Evolutionary conservation across 176 grass and related monocot species (phyloP).

Genomic region (Bothriochloa decipiens): DNA sequence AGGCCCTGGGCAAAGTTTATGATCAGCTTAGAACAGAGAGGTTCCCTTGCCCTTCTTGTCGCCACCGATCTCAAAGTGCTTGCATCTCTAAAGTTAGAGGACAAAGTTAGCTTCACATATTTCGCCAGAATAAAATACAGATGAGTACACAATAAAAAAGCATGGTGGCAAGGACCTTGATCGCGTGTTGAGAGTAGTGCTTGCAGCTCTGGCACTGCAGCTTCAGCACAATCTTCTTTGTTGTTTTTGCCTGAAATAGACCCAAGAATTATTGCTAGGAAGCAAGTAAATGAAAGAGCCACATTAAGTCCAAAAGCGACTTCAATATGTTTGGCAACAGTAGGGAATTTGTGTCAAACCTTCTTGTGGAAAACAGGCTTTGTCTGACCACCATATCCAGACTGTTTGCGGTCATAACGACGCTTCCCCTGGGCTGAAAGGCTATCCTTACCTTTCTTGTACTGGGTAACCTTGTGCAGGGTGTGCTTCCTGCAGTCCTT

Average conservation of each 20-base stretch:
- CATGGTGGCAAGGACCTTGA: conserved; percentile 52
- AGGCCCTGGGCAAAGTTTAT: not conserved
- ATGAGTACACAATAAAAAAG: not conserved
- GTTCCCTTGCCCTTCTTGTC: conserved; percentile 81
- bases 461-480: conserved; percentile 86
- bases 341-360: conserved; percentile 36
- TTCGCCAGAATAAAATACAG: not conserved
- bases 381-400: conserved; percentile 91
- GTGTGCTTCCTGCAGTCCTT: conserved; percentile 86
- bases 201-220: conserved; percentile 92
- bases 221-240: conserved; percentile 95
- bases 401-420: conserved; percentile 86
- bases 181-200: conserved; percentile 74
- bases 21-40: conserved; percentile 58
- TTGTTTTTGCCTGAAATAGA: conserved; percentile 75
- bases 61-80: conserved; percentile 72
- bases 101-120: not conserved
- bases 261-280: not conserved
- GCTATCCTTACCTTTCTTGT: conserved; percentile 92
- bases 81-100: conserved; percentile 56
- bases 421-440: conserved; percentile 80
- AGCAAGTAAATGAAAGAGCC: not conserved
- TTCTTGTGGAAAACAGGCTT: conserved; percentile 98
- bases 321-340: not conserved
- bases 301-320: not conserved